Conservation (phyloP, 148 eudicot genomes). For the Cornus kousa region DNA sequence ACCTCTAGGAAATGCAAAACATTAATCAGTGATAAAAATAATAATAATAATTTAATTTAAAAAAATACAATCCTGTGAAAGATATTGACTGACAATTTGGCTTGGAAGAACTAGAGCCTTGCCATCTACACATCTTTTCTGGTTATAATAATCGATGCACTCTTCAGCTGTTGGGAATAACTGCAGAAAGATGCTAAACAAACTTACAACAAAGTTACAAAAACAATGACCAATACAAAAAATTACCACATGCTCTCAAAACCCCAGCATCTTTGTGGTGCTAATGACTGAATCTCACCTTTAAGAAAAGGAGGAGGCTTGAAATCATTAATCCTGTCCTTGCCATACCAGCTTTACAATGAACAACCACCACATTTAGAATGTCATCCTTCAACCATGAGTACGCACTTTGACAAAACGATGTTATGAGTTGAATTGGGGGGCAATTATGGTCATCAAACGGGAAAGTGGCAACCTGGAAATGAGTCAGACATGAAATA, state of each 20-base stretch:
- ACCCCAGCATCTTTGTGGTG: background rate
- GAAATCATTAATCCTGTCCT: constrained; percentile 95
- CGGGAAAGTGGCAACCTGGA: constrained; percentile 93
- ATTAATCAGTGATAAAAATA: constrained; percentile 1
- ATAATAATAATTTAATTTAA: background rate
- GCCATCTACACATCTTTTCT: constrained; percentile 88
- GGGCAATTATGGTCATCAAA: constrained; percentile 99
- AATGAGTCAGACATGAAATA: constrained; percentile 16
- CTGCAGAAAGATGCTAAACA: constrained; percentile 40
- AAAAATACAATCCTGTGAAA: constrained; percentile 1
- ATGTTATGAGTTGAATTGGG: constrained; percentile 67
- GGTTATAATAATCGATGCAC: constrained; percentile 81
- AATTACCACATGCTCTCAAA: background rate
- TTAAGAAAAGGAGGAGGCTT: constrained; percentile 81
- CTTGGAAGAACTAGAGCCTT: constrained; percentile 90
- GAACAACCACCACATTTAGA: constrained; percentile 86
- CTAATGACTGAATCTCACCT: constrained; percentile 43
- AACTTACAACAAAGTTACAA: constrained; percentile 3
- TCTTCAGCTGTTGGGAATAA: constrained; percentile 88
- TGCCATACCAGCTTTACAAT: constrained; percentile 95
- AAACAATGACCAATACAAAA: constrained; percentile 2
- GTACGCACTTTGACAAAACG: constrained; percentile 89
- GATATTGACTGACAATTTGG: constrained; percentile 72
- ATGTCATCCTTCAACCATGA: constrained; percentile 90
- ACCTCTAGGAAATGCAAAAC: constrained; percentile 49